A percentile compares a stretch with the other conserved stretches of the same genome.
Conservation (phyloP, 2,329 filamentous ascomycete species). For the Aaosphaeria arxii region DNA sequence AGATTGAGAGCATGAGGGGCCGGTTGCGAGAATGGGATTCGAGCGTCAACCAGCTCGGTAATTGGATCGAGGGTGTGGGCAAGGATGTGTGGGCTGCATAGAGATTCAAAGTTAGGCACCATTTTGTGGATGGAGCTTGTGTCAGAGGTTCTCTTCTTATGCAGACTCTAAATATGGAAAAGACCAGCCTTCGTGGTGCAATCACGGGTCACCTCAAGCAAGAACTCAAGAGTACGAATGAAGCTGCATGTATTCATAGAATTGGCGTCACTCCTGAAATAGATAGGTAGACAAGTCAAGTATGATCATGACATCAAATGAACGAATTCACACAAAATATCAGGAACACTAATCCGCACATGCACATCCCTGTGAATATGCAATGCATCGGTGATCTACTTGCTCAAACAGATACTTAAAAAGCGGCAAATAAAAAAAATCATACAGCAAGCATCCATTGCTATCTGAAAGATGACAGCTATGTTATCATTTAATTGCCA, state of each 20-base stretch:
- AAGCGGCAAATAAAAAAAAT: too few species aligned
- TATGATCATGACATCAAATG: background rate
- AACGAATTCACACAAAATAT: too few species aligned
- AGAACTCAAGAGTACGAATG: background rate
- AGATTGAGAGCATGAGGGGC: conserved; percentile 89
- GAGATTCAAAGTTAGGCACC: background rate
- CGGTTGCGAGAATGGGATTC: conserved; percentile 91
- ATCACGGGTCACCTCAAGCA: background rate
- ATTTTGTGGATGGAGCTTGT: background rate
- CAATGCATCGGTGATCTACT: too few species aligned
- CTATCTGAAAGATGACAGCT: too few species aligned
- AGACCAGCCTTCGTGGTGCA: background rate
- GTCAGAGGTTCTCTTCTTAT: background rate
- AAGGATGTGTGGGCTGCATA: conserved; percentile 94
- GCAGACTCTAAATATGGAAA: background rate
- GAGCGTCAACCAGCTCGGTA: conserved; percentile 91
- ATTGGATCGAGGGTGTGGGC: conserved; percentile 92
- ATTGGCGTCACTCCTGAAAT: background rate
- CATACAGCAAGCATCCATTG: too few species aligned
- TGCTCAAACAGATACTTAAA: too few species aligned
- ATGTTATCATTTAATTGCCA: too few species aligned
- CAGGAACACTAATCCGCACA: too few species aligned
- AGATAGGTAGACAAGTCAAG: background rate
- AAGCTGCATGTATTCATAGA: background rate
- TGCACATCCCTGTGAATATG: too few species aligned